phyloP scores from a whole-genome alignment of 2,329 filamentous ascomycete species.

The Zasmidium angulare region DNA sequence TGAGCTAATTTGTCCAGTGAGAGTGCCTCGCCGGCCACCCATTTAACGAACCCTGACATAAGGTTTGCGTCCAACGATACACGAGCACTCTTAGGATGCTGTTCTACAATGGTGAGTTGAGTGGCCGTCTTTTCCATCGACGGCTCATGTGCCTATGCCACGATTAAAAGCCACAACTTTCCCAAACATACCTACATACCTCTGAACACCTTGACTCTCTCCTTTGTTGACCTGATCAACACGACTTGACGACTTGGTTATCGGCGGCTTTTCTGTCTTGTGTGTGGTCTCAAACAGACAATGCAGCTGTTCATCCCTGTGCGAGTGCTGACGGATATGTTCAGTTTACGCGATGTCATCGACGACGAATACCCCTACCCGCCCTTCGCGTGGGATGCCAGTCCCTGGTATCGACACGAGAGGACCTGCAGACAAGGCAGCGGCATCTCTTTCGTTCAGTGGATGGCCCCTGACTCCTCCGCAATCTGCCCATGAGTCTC shows the following conservation, averaged over 20 bases:
- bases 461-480: slow-evolving; percentile 30
- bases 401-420: slow-evolving; percentile 29
- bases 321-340: slow-evolving; percentile 6
- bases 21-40: slow-evolving; percentile 26
- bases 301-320: slow-evolving; percentile 12
- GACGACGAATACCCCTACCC: slow-evolving; percentile 21
- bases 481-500: slow-evolving; percentile 28
- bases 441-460: slow-evolving; percentile 14
- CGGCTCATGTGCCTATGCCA: slow-evolving; percentile 11
- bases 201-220: slow-evolving; percentile 11
- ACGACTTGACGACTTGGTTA: slow-evolving; percentile 8
- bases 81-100: slow-evolving; percentile 25
- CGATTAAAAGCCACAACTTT: slow-evolving; percentile 32
- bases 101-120: slow-evolving; percentile 33
- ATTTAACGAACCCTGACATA: slow-evolving; percentile 27
- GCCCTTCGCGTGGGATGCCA: slow-evolving; percentile 23
- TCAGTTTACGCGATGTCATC: slow-evolving; percentile 29
- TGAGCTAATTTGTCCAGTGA: slow-evolving; percentile 27
- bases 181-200: slow-evolving; percentile 13
- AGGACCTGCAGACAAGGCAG: slow-evolving; percentile 13
- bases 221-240: slow-evolving; percentile 22
- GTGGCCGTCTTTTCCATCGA: slow-evolving; percentile 12
- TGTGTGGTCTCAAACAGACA: slow-evolving; percentile 23
- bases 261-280: slow-evolving; percentile 21
- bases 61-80: slow-evolving; percentile 21